Evolutionary conservation across 163 green algal species (phyloP), one percentile per base, ranked within the genome.

Genomic region (Chlorella variabilis): DNA sequence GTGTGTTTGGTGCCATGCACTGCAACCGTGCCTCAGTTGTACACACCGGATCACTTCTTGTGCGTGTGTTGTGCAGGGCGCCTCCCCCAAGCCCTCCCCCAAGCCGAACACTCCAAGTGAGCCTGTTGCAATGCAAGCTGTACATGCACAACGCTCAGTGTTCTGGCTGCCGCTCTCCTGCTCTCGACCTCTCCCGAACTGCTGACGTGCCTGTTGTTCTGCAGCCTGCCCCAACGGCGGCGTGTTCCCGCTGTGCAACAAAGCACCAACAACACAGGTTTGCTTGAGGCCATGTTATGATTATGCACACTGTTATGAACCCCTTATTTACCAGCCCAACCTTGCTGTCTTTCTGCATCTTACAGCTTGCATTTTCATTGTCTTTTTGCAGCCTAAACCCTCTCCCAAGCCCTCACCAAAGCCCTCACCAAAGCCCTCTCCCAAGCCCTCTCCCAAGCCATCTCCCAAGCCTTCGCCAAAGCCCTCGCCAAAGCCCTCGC

Each of bases 241-340:
- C 36, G 59, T 69, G 25, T 80, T 80, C 56, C 73, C 73, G 4
- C 56, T 80, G 13, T 80, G 73, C 73, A 56, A 80, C 38, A 63
- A 36, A 20, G 59, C 59, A 27, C 59, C 59, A 63, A 63, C 54
- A 63, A 63, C 45, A 15, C 45, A 54, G 45, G 45, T n/a, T n/a
- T n/a, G n/a, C n/a, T n/a, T n/a, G n/a, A n/a, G n/a, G n/a, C n/a
- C n/a, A n/a, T n/a, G n/a, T n/a, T n/a, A n/a, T n/a, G n/a, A n/a
- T n/a, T n/a, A n/a, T n/a, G n/a, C n/a, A n/a, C n/a, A n/a, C n/a
- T n/a, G n/a, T n/a, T n/a, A n/a, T n/a, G n/a, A n/a, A n/a, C n/a
- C n/a, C n/a, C n/a, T n/a, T n/a, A n/a, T n/a, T n/a, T n/a, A n/a
- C n/a, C n/a, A n/a, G n/a, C n/a, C n/a, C n/a, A n/a, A n/a, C n/a